Evolutionary conservation across 2,329 filamentous ascomycete genomes (phyloP).

Genomic region (Curvularia lunata): DNA sequence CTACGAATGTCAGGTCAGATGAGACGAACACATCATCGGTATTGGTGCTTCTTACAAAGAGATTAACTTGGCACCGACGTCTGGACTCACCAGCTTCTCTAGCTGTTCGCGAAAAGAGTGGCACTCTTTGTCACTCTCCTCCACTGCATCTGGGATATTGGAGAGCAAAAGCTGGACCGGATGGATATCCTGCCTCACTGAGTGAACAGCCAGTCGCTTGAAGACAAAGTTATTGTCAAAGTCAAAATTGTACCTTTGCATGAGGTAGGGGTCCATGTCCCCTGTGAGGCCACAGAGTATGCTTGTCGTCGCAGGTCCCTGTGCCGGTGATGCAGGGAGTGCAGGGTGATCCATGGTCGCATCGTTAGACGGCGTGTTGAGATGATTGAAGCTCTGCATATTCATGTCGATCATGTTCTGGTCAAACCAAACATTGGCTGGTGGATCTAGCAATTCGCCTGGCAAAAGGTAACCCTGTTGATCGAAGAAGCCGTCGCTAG

Average conservation of each 20-base stretch:
- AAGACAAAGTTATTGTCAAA: not conserved
- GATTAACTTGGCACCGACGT: slow-evolving; percentile 1
- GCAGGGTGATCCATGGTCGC: not conserved
- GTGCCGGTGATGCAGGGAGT: not conserved
- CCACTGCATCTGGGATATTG: not conserved
- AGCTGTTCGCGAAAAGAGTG: slow-evolving; percentile 1
- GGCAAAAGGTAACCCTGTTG: not conserved
- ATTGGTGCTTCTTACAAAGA: not conserved
- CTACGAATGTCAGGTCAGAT: not conserved
- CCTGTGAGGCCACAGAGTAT: slow-evolving; percentile 2
- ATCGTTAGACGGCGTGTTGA: not conserved
- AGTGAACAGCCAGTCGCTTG: slow-evolving; percentile 1
- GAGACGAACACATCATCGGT: not conserved
- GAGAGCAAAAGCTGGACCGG: slow-evolving; percentile 3
- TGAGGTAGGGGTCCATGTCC: slow-evolving; percentile 3
- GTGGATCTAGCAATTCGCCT: slow-evolving; percentile 1
- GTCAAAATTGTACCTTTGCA: slow-evolving; percentile 4
- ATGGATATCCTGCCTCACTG: slow-evolving; percentile 1
- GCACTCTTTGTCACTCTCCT: not conserved
- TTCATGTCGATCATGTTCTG: slow-evolving; percentile 3
- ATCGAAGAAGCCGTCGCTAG: not conserved
- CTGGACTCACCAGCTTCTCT: slow-evolving; percentile 2
- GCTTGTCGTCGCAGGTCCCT: not conserved
- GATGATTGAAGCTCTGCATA: not conserved
- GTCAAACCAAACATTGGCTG: slow-evolving; percentile 3